Base-by-base conservation (phyloP, 2,329 filamentous ascomycete genomes). In the Fusarium proliferatum region DNA sequence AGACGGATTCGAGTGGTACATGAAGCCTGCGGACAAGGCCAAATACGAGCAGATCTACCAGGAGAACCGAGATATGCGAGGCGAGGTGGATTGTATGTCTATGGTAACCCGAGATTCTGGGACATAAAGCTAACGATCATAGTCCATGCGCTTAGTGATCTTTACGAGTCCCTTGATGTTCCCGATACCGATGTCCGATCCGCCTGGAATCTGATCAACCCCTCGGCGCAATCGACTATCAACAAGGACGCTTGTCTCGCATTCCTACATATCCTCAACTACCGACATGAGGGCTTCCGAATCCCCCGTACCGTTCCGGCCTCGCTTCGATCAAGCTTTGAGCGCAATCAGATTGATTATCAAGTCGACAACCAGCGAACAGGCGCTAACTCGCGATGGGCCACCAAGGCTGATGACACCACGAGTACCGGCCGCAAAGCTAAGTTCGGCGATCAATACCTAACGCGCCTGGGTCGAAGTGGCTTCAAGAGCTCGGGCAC, bases 1-100 rank as follows among this genome's bases (percentile, higher is more conserved):
- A 82, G 95, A 98, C 83, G 96, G 96, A 17, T 99, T 99, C 82
- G 96, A 99, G 82, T 99, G 96, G 96, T 99, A 99, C 85, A 99
- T 99, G 94, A 95, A 91, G 68, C 96, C 96, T 1, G 84, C 87
- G 36, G 95, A 99, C 84, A 97, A 97, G 84, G 81, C 90, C 73
- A 98, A 98, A 84, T 99, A 99, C 85, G 95, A 98, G 83, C 94
- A 96, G 78, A 99, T 99, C 83, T 99, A 98, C 84, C 93, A 93
- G 73, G 95, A 97, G 78, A 97, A 95, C 84, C 90, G 95, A 69
- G 94, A 97, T 82, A 90, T 92, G 81, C 92, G 95, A 58, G 96
- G 96, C 73, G 94, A 97, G 79, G 88, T 95, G 77, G 87, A 91
- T 66, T 95, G 93, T 94, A 81, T 79, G 92, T 84, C 42, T 56